Conservation (phyloP, 2,329 filamentous ascomycete genomes). For the Sodiomyces alkalinus region DNA sequence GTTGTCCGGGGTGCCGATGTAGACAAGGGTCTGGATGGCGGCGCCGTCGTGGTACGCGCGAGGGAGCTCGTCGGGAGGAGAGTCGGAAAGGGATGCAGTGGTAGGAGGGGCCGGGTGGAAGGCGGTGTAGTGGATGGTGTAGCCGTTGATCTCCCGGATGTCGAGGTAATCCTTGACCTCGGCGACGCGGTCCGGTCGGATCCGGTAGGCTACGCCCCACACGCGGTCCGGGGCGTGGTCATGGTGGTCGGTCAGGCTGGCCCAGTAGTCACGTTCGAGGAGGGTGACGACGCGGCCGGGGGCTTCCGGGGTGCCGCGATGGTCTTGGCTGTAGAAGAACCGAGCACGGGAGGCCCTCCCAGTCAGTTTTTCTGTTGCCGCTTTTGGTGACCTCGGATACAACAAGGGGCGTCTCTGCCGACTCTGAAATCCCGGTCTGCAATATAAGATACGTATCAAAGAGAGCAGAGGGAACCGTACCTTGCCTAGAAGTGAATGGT, state of each 20-base stretch:
- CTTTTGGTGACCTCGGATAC: no score
- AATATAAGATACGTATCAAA: background rate
- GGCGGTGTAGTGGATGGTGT: conserved; percentile 79
- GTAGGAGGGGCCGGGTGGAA: conserved; percentile 48
- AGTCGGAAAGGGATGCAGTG: conserved; percentile 9
- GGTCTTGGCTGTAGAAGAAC: conserved; percentile 63
- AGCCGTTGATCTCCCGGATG: conserved; percentile 94
- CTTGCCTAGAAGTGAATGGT: conserved; percentile 16
- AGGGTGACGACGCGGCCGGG: conserved; percentile 90
- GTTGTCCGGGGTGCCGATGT: conserved; percentile 89
- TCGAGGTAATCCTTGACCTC: conserved; percentile 85
- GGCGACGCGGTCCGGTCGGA: conserved; percentile 52
- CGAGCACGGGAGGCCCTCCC: conserved; percentile 4
- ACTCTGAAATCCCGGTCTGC: no score
- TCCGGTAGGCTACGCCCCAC: conserved; percentile 90
- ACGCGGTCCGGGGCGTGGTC: conserved; percentile 48
- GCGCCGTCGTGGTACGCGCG: conserved; percentile 15
- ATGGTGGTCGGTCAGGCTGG: conserved; percentile 55
- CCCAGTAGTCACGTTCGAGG: conserved; percentile 74
- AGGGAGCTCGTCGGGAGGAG: no score
- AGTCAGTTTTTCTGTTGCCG: background rate
- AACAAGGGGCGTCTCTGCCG: no score
- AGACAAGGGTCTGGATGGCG: conserved; percentile 51
- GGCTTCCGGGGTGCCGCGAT: conserved; percentile 75
- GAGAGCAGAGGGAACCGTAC: conserved; percentile 9